Percentiles rank a stretch among this genome's conserved stretches.
Evolutionary conservation across 2,329 filamentous ascomycete species (phyloP).

Genomic region (Pyrenochaeta sp.): DNA sequence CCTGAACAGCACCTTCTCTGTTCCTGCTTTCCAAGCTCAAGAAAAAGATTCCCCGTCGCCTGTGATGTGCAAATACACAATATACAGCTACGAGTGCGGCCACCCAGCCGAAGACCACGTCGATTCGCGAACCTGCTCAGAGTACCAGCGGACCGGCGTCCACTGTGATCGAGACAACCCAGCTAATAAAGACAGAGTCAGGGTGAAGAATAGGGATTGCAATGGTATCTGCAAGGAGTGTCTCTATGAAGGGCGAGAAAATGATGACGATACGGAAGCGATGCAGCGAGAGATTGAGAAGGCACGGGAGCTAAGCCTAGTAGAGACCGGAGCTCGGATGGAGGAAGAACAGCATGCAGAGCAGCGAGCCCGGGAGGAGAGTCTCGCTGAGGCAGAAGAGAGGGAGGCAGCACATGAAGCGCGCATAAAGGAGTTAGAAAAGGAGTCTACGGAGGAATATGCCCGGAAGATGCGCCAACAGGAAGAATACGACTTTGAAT

Average conservation of each 20-base stretch:
- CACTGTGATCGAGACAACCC: slow-evolving; percentile 30
- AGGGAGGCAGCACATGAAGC: neutral
- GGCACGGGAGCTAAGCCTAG: slow-evolving; percentile 13
- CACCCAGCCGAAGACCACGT: slow-evolving; percentile 29
- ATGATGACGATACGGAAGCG: slow-evolving; percentile 19
- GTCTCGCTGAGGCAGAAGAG: neutral
- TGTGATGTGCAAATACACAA: slow-evolving; percentile 35
- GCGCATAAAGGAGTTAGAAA: slow-evolving; percentile 7
- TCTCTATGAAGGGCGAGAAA: slow-evolving; percentile 11
- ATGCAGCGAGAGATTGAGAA: slow-evolving; percentile 18
- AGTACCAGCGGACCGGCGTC: slow-evolving; percentile 17
- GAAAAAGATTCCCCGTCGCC: neutral
- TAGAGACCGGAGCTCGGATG: slow-evolving; percentile 13
- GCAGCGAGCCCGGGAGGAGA: neutral
- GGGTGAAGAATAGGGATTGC: slow-evolving; percentile 15
- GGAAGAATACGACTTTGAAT: slow-evolving; percentile 15
- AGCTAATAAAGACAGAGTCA: slow-evolving; percentile 20
- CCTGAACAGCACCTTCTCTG: slow-evolving; percentile 11
- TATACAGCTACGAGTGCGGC: slow-evolving; percentile 28
- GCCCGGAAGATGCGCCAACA: slow-evolving; percentile 9
- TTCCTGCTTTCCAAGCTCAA: slow-evolving; percentile 3
- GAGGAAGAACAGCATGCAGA: slow-evolving; percentile 15
- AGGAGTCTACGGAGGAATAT: slow-evolving; percentile 8
- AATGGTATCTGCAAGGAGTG: slow-evolving; percentile 29
- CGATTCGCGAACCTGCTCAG: slow-evolving; percentile 22